Conservation (phyloP, 2,329 filamentous ascomycete species). For the Xylariomycetidae sp. region DNA sequence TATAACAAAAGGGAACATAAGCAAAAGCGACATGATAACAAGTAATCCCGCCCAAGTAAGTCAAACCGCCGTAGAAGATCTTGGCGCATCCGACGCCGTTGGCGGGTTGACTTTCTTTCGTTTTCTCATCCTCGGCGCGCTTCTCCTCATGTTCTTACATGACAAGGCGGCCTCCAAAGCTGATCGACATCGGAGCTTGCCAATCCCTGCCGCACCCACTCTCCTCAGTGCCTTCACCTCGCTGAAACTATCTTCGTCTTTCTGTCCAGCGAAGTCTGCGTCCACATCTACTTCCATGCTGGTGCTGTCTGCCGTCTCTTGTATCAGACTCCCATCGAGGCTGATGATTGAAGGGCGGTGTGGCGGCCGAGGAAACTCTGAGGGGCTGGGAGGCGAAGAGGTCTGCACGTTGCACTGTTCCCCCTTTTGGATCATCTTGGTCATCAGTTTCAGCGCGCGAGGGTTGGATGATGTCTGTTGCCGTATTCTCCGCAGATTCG, state of each 20-base stretch:
- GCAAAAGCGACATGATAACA: slow-evolving; percentile 6
- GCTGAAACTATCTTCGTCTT: slow-evolving; percentile 12
- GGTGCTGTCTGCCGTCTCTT: no score
- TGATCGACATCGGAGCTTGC: no score
- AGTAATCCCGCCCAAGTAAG: neutral
- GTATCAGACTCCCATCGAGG: no score
- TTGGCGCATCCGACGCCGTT: slow-evolving; percentile 5
- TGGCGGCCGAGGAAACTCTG: no score
- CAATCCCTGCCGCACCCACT: slow-evolving; percentile 18
- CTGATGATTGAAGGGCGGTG: no score
- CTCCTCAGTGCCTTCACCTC: slow-evolving; percentile 15
- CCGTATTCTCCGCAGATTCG: no score
- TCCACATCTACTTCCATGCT: slow-evolving; percentile 20
- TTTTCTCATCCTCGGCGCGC: slow-evolving; percentile 23
- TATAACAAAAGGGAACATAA: slow-evolving; percentile 10
- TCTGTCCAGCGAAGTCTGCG: slow-evolving; percentile 9
- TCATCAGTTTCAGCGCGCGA: slow-evolving; percentile 17
- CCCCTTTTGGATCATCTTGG: slow-evolving; percentile 25
- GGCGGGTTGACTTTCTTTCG: slow-evolving; percentile 12
- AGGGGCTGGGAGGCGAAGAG: slow-evolving; percentile 14
- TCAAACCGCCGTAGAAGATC: slow-evolving; percentile 10
- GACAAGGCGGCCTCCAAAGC: slow-evolving; percentile 19
- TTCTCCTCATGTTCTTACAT: slow-evolving; percentile 26
- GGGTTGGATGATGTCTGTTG: slow-evolving; percentile 16
- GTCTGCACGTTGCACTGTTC: slow-evolving; percentile 25